Conservation (phyloP, 805 yeast genomes). For the Teunomyces panamensis region DNA sequence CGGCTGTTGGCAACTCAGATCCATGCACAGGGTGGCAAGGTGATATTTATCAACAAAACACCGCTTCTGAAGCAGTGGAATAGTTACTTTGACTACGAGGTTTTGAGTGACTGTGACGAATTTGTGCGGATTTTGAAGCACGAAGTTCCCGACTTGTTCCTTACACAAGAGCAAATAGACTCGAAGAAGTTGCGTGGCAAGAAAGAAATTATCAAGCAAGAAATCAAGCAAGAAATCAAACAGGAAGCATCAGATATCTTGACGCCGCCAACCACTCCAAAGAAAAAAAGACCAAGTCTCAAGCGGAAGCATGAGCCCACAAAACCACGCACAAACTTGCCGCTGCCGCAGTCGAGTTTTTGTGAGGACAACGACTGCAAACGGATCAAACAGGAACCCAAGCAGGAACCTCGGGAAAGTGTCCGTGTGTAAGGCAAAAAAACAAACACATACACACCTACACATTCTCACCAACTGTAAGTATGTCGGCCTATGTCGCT, state of each 20-base stretch:
- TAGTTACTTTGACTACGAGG: slow-evolving; percentile 71
- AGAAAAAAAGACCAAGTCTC: slow-evolving; percentile 21
- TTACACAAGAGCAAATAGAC: slow-evolving; percentile 51
- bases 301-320: slow-evolving; percentile 13
- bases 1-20: slow-evolving; percentile 63
- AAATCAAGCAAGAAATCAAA: slow-evolving; percentile 8
- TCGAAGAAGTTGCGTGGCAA: slow-evolving; percentile 29
- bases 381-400: slow-evolving; percentile 7
- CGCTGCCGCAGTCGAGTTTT: slow-evolving; percentile 38
- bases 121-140: slow-evolving; percentile 60
- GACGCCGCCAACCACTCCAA: slow-evolving; percentile 37
- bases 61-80: slow-evolving; percentile 66
- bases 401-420: background rate
- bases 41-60: slow-evolving; percentile 72
- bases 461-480: too few species aligned
- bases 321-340: slow-evolving; percentile 16
- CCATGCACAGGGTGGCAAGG: slow-evolving; percentile 77
- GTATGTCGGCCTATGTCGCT: too few species aligned
- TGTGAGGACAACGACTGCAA: slow-evolving; percentile 10
- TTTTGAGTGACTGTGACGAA: slow-evolving; percentile 75
- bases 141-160: slow-evolving; percentile 61
- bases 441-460: background rate
- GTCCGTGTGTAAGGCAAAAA: background rate
- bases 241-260: slow-evolving; percentile 13
- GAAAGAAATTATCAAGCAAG: slow-evolving; percentile 4